phyloP scores from a whole-genome alignment of 805 yeast species.

The Isabelozyma heimii region DNA sequence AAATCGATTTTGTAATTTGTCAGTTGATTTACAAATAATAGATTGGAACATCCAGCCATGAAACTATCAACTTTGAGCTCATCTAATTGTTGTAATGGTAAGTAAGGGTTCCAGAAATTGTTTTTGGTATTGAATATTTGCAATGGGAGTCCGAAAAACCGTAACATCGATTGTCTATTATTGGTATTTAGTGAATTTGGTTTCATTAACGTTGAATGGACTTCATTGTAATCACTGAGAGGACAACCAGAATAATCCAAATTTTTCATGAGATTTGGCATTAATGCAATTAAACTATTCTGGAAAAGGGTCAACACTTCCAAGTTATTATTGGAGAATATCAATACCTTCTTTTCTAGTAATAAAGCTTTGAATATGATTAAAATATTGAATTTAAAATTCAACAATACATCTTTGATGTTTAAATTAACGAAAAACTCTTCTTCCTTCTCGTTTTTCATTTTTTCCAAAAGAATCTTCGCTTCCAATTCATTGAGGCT shows the following conservation, averaged over 20 bases:
- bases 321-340: conserved; percentile 73
- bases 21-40: conserved; percentile 65
- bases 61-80: conserved; percentile 68
- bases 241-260: conserved; percentile 83
- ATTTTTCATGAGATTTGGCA: conserved; percentile 75
- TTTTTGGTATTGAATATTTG: conserved; percentile 78
- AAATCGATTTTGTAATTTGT: conserved; percentile 63
- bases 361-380: conserved; percentile 73
- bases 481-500: neutral
- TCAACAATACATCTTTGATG: conserved; percentile 59
- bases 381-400: conserved; percentile 58
- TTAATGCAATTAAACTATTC: conserved; percentile 75
- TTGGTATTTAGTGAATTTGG: conserved; percentile 73
- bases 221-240: conserved; percentile 48
- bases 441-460: conserved; percentile 27
- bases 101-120: conserved; percentile 86
- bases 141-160: conserved; percentile 84
- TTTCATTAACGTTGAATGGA: conserved; percentile 48
- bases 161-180: conserved; percentile 71
- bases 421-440: conserved; percentile 64
- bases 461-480: conserved; percentile 10
- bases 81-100: conserved; percentile 89
- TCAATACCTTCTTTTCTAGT: conserved; percentile 68
- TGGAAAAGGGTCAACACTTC: conserved; percentile 80
- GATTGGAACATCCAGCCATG: conserved; percentile 85